Percentiles rank a stretch among this genome's conserved stretches.
phyloP scores from a whole-genome alignment of 2,329 filamentous ascomycete genomes.

The Talaromyces sp. region DNA sequence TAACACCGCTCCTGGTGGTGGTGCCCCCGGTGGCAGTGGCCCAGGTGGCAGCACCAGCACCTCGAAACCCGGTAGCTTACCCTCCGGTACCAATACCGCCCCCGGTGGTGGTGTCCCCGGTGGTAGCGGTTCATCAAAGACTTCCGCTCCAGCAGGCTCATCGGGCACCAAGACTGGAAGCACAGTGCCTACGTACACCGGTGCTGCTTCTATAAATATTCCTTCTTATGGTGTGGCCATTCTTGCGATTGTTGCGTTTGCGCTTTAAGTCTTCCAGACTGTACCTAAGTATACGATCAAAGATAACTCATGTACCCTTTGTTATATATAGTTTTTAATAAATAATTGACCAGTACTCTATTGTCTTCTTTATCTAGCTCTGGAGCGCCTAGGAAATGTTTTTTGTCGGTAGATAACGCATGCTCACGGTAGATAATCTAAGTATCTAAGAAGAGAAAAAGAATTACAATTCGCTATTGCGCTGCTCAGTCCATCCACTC shows the following conservation, averaged over 20 bases:
- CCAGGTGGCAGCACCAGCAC: background rate
- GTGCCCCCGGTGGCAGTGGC: no score
- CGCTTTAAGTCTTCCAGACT: background rate
- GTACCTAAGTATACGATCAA: background rate
- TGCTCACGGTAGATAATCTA: background rate
- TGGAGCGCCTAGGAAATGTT: background rate
- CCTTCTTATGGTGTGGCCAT: background rate
- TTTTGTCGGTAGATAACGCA: background rate
- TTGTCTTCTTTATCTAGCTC: background rate
- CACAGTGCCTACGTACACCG: background rate
- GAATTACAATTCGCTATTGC: conserved; percentile 5
- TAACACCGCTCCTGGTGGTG: background rate
- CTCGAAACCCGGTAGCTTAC: background rate
- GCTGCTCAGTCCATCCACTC: conserved; percentile 10
- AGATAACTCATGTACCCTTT: background rate
- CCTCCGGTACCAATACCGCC: background rate
- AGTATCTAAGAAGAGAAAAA: background rate
- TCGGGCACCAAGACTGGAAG: background rate
- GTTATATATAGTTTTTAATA: background rate
- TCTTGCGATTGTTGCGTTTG: conserved; percentile 6
- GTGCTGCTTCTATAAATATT: conserved; percentile 3
- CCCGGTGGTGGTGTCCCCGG: background rate
- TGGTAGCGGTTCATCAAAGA: background rate
- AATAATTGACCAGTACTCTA: background rate
- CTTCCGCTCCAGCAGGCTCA: background rate